These are phyloP conservation scores for Albizia julibrissin DNA, from an alignment of 306 rosid species.

Conservation along the genomic window DNA sequence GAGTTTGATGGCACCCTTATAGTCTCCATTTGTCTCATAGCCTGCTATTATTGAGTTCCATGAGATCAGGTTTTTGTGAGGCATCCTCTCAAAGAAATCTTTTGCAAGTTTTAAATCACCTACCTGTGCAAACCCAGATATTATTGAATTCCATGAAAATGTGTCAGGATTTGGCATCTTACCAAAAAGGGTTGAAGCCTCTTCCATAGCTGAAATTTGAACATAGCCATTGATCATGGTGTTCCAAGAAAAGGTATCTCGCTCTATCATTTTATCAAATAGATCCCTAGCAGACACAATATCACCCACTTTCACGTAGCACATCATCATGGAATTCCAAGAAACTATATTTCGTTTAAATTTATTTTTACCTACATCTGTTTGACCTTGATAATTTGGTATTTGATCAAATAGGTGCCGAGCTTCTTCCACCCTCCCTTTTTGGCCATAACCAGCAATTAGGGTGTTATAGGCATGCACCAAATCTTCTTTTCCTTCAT, in stretches of 20 bases:
- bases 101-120: constrained; percentile 39
- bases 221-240: constrained; percentile 52
- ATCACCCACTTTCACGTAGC: constrained; percentile 48
- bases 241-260: constrained; percentile 52
- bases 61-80: constrained; percentile 43
- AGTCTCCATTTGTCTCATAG: constrained; percentile 44
- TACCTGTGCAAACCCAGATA: constrained; percentile 48
- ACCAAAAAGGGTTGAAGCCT: constrained; percentile 45
- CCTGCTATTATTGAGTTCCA: constrained; percentile 60
- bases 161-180: constrained; percentile 47
- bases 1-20: constrained; percentile 41
- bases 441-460: constrained; percentile 53
- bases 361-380: constrained; percentile 21
- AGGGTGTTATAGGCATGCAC: constrained; percentile 49
- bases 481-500: constrained; percentile 35
- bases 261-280: constrained; percentile 47
- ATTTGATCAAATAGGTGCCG: constrained; percentile 43
- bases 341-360: constrained; percentile 48
- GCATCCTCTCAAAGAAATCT: constrained; percentile 49
- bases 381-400: constrained; percentile 29
- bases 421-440: constrained; percentile 49
- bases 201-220: constrained; percentile 48
- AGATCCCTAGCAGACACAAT: constrained; percentile 47
- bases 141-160: constrained; percentile 50
- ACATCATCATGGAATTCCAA: constrained; percentile 61